These are phyloP conservation scores for Colletotrichum siamense DNA, from an alignment of 2,329 filamentous ascomycete species.

Conservation along the genomic window DNA sequence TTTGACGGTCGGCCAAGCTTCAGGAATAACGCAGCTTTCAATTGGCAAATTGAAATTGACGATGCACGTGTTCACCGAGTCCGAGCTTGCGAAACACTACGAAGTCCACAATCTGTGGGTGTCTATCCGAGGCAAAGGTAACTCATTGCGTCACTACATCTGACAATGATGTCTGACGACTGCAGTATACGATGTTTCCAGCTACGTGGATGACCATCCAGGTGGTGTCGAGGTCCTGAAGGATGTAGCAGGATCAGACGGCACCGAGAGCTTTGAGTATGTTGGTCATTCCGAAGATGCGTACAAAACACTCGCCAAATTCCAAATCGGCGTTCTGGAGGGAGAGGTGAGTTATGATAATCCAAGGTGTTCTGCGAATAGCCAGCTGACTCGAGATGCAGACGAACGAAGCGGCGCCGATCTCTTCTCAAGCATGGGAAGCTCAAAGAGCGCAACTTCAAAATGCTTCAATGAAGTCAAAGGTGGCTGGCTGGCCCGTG, in stretches of 20 bases:
- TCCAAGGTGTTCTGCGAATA: no score
- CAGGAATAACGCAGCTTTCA: no score
- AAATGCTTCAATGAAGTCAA: no score
- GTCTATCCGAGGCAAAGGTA: neutral
- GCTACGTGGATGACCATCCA: neutral
- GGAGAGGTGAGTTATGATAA: neutral
- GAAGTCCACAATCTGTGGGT: neutral
- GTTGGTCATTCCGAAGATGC: neutral
- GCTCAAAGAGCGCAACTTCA: neutral
- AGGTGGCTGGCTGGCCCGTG: neutral
- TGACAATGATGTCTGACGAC: neutral
- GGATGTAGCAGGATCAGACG: neutral
- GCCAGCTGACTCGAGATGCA: neutral
- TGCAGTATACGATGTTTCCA: neutral
- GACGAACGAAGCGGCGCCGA: neutral
- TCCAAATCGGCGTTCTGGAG: neutral
- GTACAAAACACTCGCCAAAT: neutral
- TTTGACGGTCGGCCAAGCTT: no score
- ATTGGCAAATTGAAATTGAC: neutral
- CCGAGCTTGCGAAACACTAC: neutral
- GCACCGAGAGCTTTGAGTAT: slow-evolving; percentile 13
- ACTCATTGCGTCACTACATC: accelerated
- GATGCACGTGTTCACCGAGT: neutral
- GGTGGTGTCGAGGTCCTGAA: neutral
- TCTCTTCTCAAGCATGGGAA: neutral